phyloP scores from a whole-genome alignment of 2,329 filamentous ascomycete genomes.

The Trichoderma semiorbis region DNA sequence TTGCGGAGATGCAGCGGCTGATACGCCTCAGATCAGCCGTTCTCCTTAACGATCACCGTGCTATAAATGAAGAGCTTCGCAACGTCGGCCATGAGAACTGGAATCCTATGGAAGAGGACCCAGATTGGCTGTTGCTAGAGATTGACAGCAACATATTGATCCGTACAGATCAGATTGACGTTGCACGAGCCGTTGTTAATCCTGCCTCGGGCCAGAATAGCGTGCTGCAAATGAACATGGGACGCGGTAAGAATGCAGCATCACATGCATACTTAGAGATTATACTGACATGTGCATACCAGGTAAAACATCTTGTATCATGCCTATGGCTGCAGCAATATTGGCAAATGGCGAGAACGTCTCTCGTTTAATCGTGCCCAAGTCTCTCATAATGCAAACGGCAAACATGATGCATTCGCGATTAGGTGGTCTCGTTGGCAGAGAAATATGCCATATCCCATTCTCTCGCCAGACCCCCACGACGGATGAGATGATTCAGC shows the following conservation, averaged over 20 bases:
- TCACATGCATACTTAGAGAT: no score
- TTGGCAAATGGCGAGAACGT: constrained; percentile 46
- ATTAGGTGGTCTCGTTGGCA: constrained; percentile 52
- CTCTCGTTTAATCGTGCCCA: constrained; percentile 53
- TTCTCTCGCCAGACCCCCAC: constrained; percentile 49
- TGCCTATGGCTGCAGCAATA: constrained; percentile 47
- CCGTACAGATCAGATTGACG: constrained; percentile 57
- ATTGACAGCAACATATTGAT: constrained; percentile 63
- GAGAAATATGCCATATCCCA: constrained; percentile 53
- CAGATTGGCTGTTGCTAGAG: constrained; percentile 64
- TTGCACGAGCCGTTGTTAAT: constrained; percentile 57
- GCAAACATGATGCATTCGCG: constrained; percentile 53
- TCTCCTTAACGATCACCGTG: not conserved
- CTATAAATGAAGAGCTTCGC: not conserved
- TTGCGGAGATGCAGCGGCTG: constrained; percentile 32
- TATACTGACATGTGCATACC: not conserved
- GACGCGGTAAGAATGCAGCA: constrained; percentile 42
- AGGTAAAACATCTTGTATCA: constrained; percentile 57
- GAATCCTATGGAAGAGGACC: constrained; percentile 46
- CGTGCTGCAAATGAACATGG: constrained; percentile 66
- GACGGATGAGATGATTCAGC: not conserved
- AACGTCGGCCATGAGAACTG: constrained; percentile 49
- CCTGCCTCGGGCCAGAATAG: constrained; percentile 53
- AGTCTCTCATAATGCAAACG: constrained; percentile 55
- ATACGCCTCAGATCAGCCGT: not conserved